These are phyloP conservation scores for Phaeotremella fagi DNA, from an alignment of 768 basidiomycete genomes.

Conservation along the genomic window DNA sequence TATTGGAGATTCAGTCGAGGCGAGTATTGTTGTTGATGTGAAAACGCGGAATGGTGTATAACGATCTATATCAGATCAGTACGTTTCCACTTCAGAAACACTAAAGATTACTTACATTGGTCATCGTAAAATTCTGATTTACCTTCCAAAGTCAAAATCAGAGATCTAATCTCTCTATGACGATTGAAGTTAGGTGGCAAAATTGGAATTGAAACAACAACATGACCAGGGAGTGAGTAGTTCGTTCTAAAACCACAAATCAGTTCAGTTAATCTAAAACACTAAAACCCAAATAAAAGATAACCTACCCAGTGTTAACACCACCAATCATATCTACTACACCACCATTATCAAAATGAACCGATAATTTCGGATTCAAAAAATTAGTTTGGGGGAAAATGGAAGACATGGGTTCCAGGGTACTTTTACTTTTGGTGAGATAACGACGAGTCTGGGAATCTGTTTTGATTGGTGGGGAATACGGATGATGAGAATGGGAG, in stretches of 20 bases:
- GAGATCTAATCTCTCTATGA: conserved; percentile 32
- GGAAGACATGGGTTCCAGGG: neutral
- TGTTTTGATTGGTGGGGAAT: no score
- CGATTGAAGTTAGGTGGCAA: conserved; percentile 51
- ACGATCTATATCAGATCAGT: conserved; percentile 43
- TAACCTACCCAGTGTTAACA: conserved; percentile 33
- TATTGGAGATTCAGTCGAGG: conserved; percentile 38
- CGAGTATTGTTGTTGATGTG: conserved; percentile 62
- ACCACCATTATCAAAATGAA: conserved; percentile 29
- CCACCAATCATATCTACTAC: conserved; percentile 38
- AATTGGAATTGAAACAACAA: conserved; percentile 62
- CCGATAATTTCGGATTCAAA: conserved; percentile 25
- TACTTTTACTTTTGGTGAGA: no score
- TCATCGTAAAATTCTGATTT: conserved; percentile 70
- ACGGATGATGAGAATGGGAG: no score
- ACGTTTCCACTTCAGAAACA: neutral
- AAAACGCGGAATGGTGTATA: conserved; percentile 69
- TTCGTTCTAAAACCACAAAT: conserved; percentile 57
- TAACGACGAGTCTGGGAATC: no score
- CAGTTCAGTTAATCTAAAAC: neutral
- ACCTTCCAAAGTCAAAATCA: conserved; percentile 76
- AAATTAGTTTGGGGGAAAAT: conserved; percentile 13
- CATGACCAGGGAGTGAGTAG: conserved; percentile 80
- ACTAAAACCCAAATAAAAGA: neutral
- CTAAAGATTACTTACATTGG: conserved; percentile 51